A percentile compares a stretch with the other conserved stretches of the same genome.
Evolutionary conservation across 2,329 filamentous ascomycete species (phyloP).

Genomic region (Lachnellula subtilissima): DNA sequence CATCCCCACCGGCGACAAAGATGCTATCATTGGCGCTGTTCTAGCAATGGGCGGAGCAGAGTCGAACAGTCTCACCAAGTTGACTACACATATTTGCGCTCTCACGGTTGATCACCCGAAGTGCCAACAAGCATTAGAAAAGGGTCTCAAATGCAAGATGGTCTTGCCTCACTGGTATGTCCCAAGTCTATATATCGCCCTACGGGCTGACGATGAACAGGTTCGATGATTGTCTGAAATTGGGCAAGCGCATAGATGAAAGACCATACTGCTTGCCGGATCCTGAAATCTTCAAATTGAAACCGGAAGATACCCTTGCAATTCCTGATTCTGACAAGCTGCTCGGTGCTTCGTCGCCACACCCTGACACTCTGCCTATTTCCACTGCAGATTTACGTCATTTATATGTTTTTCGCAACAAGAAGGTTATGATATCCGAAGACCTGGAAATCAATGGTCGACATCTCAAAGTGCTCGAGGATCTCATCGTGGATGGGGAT

Average conservation of each 20-base stretch:
- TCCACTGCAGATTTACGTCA: conserved; percentile 44
- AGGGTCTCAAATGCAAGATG: conserved; percentile 68
- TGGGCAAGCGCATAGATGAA: conserved; percentile 88
- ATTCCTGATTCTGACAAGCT: conserved; percentile 57
- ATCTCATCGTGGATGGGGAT: conserved; percentile 66
- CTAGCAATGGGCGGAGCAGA: conserved; percentile 85
- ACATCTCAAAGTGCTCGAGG: conserved; percentile 61
- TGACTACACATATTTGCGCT: conserved; percentile 86
- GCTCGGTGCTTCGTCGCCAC: conserved; percentile 58
- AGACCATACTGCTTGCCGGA: conserved; percentile 79
- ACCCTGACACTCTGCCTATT: conserved; percentile 38
- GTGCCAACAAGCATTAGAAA: conserved; percentile 57
- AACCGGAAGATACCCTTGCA: conserved; percentile 50
- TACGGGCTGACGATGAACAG: conserved; percentile 40
- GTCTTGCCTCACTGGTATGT: conserved; percentile 85
- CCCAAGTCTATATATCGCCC: not conserved
- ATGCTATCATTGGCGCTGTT: conserved; percentile 85
- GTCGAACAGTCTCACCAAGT: conserved; percentile 62
- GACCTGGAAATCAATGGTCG: conserved; percentile 69
- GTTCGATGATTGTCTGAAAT: conserved; percentile 95
- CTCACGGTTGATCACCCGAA: conserved; percentile 71
- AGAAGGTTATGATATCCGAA: conserved; percentile 68
- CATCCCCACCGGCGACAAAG: conserved; percentile 79
- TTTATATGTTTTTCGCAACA: conserved; percentile 72
- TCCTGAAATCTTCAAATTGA: conserved; percentile 69